Evolutionary conservation across 352 stramenopile genomes (phyloP), one percentile per base, ranked within the genome.

Genomic region (Elongisporangium undulatum): DNA sequence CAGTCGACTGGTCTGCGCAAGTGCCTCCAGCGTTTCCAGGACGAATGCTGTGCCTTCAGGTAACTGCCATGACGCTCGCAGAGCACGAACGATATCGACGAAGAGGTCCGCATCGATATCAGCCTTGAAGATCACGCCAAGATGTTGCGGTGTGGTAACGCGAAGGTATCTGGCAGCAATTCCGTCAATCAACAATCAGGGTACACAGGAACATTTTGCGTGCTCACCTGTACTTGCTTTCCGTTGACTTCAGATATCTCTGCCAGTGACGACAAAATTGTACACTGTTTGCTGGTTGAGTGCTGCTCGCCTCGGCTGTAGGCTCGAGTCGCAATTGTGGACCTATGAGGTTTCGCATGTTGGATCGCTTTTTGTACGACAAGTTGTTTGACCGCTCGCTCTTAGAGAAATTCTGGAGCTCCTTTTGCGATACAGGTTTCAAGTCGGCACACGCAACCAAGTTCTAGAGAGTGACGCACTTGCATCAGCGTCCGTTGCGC

Each of bases 371-470:
- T 41, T 79, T 84, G 56, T 79, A 94, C 20, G 74, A 64, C n/a
- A 90, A 67, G 59, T 94, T 95, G n/a, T 66, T 85, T 29, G 71
- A 61, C 4, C 78, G 77, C 24, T 82, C 64, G 16, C 58, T 68
- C 29, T 66, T 74, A 5, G 67, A 79, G 38, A 95, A 81, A 58
- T 77, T 72, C 16, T 68, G 71, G 20, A 95, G 61, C 64, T 95
- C 86, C 19, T 72, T 77, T 50, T 91, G 82, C 13, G 72, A 88
- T 49, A 95, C 77, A 20, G 86, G 85, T 54, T 93, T 95, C 29
- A 95, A 61, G 53, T 93, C 79, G 0, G 87, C 87, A 67, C 87
- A 95, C 12, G 84, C 79, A 2, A 95, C 87, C 17, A 93, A 67
- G 48, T 94, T 94, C 85, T 95, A 65, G 22, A 53, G 5, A 1